A percentile compares a stretch with the other conserved stretches of the same genome.
These are phyloP conservation scores for Diaporthe sp. DNA, from an alignment of 2,329 filamentous ascomycete species.

Conservation along the genomic window DNA sequence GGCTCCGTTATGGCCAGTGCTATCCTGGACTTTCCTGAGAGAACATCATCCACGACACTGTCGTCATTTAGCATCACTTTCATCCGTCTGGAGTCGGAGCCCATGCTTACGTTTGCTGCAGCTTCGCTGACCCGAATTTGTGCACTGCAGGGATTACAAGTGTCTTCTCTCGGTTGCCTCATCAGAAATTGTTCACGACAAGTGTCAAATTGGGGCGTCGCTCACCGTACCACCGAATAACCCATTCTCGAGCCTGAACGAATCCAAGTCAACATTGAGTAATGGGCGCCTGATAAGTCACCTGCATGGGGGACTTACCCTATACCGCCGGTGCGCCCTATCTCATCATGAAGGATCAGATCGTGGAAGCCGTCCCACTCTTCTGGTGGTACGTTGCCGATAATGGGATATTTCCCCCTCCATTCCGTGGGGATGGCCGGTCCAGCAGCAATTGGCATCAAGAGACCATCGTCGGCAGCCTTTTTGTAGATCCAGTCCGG, in stretches of 20 bases:
- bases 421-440: slow-evolving; percentile 27
- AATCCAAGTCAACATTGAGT: slow-evolving; percentile 38
- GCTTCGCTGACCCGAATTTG: slow-evolving; percentile 44
- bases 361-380: slow-evolving; percentile 56
- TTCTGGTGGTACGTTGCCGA: slow-evolving; percentile 44
- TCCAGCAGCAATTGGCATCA: slow-evolving; percentile 40
- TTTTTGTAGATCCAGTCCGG: slow-evolving; percentile 33
- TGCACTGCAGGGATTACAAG: slow-evolving; percentile 43
- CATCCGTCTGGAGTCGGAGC: slow-evolving; percentile 42
- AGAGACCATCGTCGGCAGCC: slow-evolving; percentile 37
- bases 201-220: not conserved
- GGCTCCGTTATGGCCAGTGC: slow-evolving; percentile 44
- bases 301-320: slow-evolving; percentile 44
- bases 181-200: not conserved
- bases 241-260: slow-evolving; percentile 43
- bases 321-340: slow-evolving; percentile 47
- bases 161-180: slow-evolving; percentile 22
- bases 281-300: not conserved
- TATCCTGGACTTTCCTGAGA: slow-evolving; percentile 52
- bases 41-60: slow-evolving; percentile 49
- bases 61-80: slow-evolving; percentile 39
- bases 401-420: slow-evolving; percentile 44
- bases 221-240: slow-evolving; percentile 39
- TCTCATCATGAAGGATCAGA: slow-evolving; percentile 52
- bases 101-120: slow-evolving; percentile 44